Evolutionary conservation across 2,329 filamentous ascomycete genomes (phyloP), one percentile per base, ranked within the genome.

Genomic region (Emmonsia crescens): DNA sequence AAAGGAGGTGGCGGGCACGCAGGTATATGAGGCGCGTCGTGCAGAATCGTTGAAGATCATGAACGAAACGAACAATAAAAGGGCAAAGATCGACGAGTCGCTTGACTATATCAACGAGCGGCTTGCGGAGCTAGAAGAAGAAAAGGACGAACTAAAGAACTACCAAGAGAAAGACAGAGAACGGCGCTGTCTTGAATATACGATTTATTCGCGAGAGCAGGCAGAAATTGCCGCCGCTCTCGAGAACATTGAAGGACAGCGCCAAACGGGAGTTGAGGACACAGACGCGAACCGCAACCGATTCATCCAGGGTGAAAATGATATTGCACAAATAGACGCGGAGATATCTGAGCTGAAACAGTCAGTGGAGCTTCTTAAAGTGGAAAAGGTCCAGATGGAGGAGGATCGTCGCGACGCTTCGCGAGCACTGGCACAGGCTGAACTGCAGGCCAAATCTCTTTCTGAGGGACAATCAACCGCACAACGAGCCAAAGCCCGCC

Each of bases 1-100:
- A 64, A 99, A 99, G 76, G 94, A 97, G 72, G 94, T 99, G n/a
- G 94, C 94, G 0, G 94, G 94, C 64, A 99, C 94, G 8, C 91
- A 96, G 70, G 91, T 96, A 52, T 99, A 99, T 76, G 94, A 99
- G 76, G 88, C 90, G 60, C 88, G 93, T 61, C 86, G 95, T 64
- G 83, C 90, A 33, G 93, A 99, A 74, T 96, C 91, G 54, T 79
- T 96, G 67, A 96, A 96, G 78, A 96, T 99, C 69, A 96, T 99
- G 90, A 85, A 86, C 64, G 94, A 99, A 67, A 97, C 94, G 19
- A 91, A 93, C 74, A 95, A 91, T 76, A 97, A 96, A 79, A 86
- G 91, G 64, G 82, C 87, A 54, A 96, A 96, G 77, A 97, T 97
- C 64, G 94, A 99, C 72, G 91, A 96, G 71, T 81, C 95, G 14